Base-by-base conservation (phyloP, 2,329 filamentous ascomycete genomes). In the Cladorrhinum sp. region DNA sequence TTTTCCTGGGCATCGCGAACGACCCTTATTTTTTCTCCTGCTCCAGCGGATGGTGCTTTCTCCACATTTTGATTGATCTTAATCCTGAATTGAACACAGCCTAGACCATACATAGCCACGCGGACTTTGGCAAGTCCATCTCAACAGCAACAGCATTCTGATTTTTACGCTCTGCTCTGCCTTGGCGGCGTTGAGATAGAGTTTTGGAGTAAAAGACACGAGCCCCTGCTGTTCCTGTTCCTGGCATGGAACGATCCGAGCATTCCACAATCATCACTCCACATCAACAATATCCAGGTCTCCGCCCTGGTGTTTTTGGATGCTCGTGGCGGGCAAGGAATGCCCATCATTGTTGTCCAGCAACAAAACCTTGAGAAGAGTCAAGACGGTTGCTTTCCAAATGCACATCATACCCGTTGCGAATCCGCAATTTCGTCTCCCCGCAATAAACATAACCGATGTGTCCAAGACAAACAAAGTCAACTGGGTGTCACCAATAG, bases 1-100 rank as follows among this genome's bases (percentile, higher is more conserved):
- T 28, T 39, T 57, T 28, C 26, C 54, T 49, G 21, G 36, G 39
- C 33, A 57, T 49, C 39, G 39, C 39, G 54, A 46, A 49, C 14
- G 39, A 56, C 30, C 36, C 54, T 46, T 56, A 16, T 56, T 56
- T 46, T 16, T 46, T 39, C 36, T n/a, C 42, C 12, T 20, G 16
- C 42, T 46, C 42, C 42, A 46, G 42, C 42, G 8, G 42, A 46
- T 21, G 42, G 42, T 46, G 16, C n/a, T 16, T 46, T 20, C 42
- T 46, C 42, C 42, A 46, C 42, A 14, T 42, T 42, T 46, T 18
- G 5, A 46, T 46, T 46, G 6, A 42, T 42, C 16, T n/a, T 42
- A n/a, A n/a, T n/a, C n/a, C n/a, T n/a, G 16, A 12, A 42, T 42
- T 42, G 10, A 30, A 30, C 26, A 30, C 10, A 10, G n/a, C n/a